Percentiles rank a stretch among this genome's conserved stretches.
phyloP scores from a whole-genome alignment of 306 rosid genomes.

The Inga oerstediana region DNA sequence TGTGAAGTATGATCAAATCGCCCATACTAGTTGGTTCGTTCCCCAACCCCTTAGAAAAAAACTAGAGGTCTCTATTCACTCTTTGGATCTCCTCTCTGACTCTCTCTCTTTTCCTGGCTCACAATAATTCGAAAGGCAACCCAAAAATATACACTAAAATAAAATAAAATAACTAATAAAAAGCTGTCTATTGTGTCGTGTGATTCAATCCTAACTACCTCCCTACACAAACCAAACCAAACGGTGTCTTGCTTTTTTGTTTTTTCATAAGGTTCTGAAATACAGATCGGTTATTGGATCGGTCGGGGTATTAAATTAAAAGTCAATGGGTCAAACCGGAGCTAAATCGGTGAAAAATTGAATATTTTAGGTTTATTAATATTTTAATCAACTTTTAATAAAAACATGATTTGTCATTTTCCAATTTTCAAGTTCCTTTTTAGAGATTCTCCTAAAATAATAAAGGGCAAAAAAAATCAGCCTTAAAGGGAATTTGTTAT shows the following conservation, averaged over 20 bases:
- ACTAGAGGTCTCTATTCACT: conserved; percentile 38
- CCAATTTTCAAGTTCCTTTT: too few relatives aligned
- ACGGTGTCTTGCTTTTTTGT: too few relatives aligned
- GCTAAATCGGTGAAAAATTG: too few relatives aligned
- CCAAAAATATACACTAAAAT: neutral
- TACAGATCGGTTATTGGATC: too few relatives aligned
- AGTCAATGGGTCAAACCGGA: too few relatives aligned
- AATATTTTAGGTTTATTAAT: too few relatives aligned
- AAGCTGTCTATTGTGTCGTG: neutral
- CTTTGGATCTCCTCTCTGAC: neutral
- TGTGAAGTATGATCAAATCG: conserved; percentile 31
- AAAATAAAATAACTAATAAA: neutral
- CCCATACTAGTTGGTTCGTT: conserved; percentile 16
- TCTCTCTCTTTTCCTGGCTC: conserved; percentile 10
- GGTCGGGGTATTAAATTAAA: too few relatives aligned
- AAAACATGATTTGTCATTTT: too few relatives aligned
- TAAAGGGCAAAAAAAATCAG: neutral
- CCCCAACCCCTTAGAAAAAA: neutral
- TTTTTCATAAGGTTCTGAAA: too few relatives aligned
- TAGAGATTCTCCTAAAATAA: too few relatives aligned
- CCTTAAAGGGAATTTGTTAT: conserved; percentile 3
- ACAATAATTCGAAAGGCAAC: neutral
- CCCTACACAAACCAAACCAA: neutral
- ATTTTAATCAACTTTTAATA: too few relatives aligned
- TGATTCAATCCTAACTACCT: conserved; percentile 29